phyloP scores from a whole-genome alignment of 176 grass and related monocot genomes.

The Tuctoria greenei region DNA sequence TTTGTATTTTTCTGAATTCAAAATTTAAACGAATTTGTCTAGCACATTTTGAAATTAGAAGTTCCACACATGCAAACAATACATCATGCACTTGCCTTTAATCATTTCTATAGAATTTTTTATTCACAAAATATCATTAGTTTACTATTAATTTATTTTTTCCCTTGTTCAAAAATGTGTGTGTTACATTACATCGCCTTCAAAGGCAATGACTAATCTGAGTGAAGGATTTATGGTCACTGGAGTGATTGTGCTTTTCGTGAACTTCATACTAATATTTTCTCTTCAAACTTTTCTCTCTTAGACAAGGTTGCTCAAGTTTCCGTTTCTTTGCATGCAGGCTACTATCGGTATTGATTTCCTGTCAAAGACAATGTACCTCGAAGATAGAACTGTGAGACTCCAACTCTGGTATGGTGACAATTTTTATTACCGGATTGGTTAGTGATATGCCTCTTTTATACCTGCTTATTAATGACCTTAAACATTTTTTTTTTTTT shows the following conservation, averaged over 20 bases:
- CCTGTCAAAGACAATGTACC: conserved; percentile 93
- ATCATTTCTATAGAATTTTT: too few species aligned
- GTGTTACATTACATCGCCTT: neutral
- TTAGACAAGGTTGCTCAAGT: neutral
- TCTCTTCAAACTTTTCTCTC: neutral
- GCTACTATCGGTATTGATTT: conserved; percentile 97
- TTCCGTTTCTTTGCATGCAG: conserved; percentile 45
- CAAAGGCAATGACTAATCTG: conserved; percentile 6
- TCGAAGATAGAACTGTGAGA: conserved; percentile 94
- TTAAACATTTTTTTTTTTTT: neutral
- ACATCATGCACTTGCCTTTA: too few species aligned
- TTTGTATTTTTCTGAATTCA: too few species aligned
- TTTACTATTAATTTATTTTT: too few species aligned
- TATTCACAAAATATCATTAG: too few species aligned
- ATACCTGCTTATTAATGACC: neutral
- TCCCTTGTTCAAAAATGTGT: too few species aligned
- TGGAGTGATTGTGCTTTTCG: neutral
- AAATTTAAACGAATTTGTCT: too few species aligned
- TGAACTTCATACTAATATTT: neutral
- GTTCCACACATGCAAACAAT: too few species aligned
- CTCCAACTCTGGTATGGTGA: conserved; percentile 83
- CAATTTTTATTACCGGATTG: neutral
- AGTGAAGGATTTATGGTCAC: neutral
- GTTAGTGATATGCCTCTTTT: neutral
- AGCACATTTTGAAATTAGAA: too few species aligned